These are phyloP conservation scores for Aplosporella prunicola DNA, from an alignment of 2,329 filamentous ascomycete species.

Conservation along the genomic window DNA sequence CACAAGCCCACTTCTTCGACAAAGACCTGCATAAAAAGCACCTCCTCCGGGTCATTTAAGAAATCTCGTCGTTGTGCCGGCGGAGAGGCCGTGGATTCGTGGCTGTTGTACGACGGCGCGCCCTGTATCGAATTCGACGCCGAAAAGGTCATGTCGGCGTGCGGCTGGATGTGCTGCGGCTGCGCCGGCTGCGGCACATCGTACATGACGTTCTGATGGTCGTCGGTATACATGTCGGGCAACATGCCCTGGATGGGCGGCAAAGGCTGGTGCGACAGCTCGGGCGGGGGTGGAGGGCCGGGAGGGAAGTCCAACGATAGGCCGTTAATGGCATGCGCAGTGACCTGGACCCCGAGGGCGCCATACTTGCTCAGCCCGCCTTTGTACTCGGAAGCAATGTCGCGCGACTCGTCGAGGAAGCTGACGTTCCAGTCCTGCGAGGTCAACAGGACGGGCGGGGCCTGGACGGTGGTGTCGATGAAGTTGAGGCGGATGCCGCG, in stretches of 20 bases:
- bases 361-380: constrained; percentile 70
- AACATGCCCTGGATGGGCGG: constrained; percentile 43
- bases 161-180: constrained; percentile 24
- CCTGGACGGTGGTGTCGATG: constrained; percentile 69
- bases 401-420: constrained; percentile 81
- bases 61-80: constrained; percentile 46
- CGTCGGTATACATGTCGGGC: constrained; percentile 37
- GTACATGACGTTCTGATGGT: constrained; percentile 32
- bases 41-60: constrained; percentile 65
- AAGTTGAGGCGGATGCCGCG: constrained; percentile 84
- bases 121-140: constrained; percentile 19
- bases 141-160: constrained; percentile 20
- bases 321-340: constrained; percentile 18
- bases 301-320: constrained; percentile 21
- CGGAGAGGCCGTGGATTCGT: constrained; percentile 30
- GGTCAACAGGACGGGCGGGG: constrained; percentile 53
- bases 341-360: constrained; percentile 29
- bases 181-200: constrained; percentile 25
- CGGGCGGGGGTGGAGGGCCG: constrained; percentile 19
- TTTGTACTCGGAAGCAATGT: constrained; percentile 82
- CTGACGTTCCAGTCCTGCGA: constrained; percentile 60
- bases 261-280: constrained; percentile 37
- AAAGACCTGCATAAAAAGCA: constrained; percentile 86
- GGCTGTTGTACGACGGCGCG: constrained; percentile 22
- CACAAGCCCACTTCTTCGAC: constrained; percentile 82